Evolutionary conservation across 306 rosid species (phyloP).

Genomic region (Parietaria judaica): DNA sequence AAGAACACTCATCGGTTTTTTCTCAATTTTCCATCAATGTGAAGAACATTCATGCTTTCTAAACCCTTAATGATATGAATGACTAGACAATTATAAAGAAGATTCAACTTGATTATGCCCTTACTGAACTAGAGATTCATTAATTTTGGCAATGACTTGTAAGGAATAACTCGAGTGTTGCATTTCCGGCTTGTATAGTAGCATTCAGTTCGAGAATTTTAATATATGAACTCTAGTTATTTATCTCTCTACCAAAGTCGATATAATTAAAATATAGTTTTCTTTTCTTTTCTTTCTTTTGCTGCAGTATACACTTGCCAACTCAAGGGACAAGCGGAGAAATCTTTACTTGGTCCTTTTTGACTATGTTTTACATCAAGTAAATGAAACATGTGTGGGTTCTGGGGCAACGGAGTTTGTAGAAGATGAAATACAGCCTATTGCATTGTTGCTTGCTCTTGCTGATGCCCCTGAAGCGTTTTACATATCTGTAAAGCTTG

Average conservation of each 20-base stretch:
- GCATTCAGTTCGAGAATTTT: neutral
- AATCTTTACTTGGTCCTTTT: constrained; percentile 82
- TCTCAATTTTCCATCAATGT: no score
- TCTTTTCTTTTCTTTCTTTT: constrained; percentile 9
- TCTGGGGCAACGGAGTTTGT: constrained; percentile 67
- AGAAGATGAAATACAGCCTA: constrained; percentile 90
- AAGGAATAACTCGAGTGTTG: neutral
- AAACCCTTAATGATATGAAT: constrained; percentile 9
- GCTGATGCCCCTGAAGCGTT: constrained; percentile 90
- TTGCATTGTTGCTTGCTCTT: constrained; percentile 72
- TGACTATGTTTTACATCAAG: constrained; percentile 82
- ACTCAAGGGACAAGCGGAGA: constrained; percentile 79
- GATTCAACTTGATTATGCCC: neutral
- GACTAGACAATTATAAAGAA: constrained; percentile 1
- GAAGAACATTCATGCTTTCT: neutral
- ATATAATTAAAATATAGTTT: neutral
- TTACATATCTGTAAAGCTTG: constrained; percentile 86
- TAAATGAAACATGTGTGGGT: constrained; percentile 62
- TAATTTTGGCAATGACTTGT: neutral
- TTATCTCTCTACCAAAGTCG: neutral
- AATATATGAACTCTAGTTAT: neutral
- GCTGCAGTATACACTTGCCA: constrained; percentile 87
- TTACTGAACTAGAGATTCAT: neutral
- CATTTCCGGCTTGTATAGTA: neutral
- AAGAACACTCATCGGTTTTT: no score